These are phyloP conservation scores for Hibiscus tridactylites DNA, from an alignment of 345 rosid genomes.

Conservation along the genomic window DNA sequence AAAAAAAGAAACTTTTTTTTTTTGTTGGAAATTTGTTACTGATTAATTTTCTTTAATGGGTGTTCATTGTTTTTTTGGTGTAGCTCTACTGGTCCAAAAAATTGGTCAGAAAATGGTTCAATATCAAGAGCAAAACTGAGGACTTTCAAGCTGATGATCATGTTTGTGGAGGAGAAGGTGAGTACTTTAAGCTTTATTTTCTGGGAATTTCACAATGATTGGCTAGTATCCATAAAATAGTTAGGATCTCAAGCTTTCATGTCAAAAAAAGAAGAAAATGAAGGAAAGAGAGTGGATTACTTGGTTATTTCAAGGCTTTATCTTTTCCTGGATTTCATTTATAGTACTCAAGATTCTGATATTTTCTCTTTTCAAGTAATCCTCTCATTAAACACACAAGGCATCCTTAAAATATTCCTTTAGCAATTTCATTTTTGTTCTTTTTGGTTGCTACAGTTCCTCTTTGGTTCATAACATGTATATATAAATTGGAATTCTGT, in stretches of 20 bases:
- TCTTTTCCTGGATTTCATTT: slow-evolving; percentile 1
- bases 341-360: slow-evolving; percentile 6
- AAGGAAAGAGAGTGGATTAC: background rate
- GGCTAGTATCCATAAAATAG: background rate
- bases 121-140: slow-evolving; percentile 83
- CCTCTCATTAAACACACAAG: slow-evolving; percentile 10
- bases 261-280: background rate
- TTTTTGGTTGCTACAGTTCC: background rate
- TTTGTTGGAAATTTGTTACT: background rate
- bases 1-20: background rate
- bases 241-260: background rate
- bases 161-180: slow-evolving; percentile 43
- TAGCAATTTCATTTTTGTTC: background rate
- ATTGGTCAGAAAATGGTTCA: slow-evolving; percentile 87
- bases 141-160: slow-evolving; percentile 75
- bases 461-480: background rate
- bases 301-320: slow-evolving; percentile 2
- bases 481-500: background rate
- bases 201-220: background rate
- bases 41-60: background rate
- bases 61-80: slow-evolving; percentile 16
- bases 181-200: slow-evolving; percentile 14
- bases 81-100: slow-evolving; percentile 97
- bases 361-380: slow-evolving; percentile 3
- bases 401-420: background rate